A percentile compares a stretch with the other conserved stretches of the same genome.
Conservation (phyloP, 768 basidiomycete genomes). For the Grammothele lineata region DNA sequence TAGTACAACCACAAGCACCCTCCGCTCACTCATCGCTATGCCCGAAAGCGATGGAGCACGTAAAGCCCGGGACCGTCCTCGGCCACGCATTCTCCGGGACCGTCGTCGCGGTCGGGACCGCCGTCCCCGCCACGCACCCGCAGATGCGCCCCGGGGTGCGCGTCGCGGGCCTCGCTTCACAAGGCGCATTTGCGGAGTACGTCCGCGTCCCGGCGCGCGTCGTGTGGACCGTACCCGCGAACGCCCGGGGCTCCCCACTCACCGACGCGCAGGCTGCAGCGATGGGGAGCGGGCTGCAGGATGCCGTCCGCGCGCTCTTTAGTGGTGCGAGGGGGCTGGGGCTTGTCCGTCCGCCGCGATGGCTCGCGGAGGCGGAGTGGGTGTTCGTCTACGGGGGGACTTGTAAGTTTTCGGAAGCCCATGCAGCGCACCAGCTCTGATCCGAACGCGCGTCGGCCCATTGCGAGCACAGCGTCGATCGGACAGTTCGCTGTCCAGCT, state of each 20-base stretch:
- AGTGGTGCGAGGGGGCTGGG: slow-evolving; percentile 14
- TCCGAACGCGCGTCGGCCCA: slow-evolving; percentile 17
- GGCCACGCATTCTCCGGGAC: slow-evolving; percentile 25
- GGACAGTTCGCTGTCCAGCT: slow-evolving; percentile 28
- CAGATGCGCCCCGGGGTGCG: slow-evolving; percentile 24
- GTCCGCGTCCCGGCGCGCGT: slow-evolving; percentile 18
- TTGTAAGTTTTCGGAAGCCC: slow-evolving; percentile 23
- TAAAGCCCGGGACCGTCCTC: slow-evolving; percentile 12
- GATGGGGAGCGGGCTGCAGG: slow-evolving; percentile 17
- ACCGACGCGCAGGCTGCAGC: slow-evolving; percentile 17
- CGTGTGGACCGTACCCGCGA: slow-evolving; percentile 13
- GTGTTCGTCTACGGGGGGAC: slow-evolving; percentile 18
- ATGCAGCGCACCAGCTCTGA: slow-evolving; percentile 17
- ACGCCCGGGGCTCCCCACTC: no score
- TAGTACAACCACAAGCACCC: neutral
- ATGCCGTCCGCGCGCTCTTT: slow-evolving; percentile 17
- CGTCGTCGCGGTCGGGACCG: slow-evolving; percentile 19
- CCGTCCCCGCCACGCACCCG: slow-evolving; percentile 14
- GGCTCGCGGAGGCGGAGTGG: slow-evolving; percentile 10
- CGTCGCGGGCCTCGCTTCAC: slow-evolving; percentile 20
- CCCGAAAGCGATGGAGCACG: slow-evolving; percentile 3
- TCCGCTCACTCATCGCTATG: neutral
- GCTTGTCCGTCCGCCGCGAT: slow-evolving; percentile 15
- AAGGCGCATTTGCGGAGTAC: slow-evolving; percentile 27
- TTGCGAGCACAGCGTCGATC: slow-evolving; percentile 27